These are phyloP conservation scores for Eucalyptus urophylla DNA, from an alignment of 345 rosid species.

Conservation along the genomic window DNA sequence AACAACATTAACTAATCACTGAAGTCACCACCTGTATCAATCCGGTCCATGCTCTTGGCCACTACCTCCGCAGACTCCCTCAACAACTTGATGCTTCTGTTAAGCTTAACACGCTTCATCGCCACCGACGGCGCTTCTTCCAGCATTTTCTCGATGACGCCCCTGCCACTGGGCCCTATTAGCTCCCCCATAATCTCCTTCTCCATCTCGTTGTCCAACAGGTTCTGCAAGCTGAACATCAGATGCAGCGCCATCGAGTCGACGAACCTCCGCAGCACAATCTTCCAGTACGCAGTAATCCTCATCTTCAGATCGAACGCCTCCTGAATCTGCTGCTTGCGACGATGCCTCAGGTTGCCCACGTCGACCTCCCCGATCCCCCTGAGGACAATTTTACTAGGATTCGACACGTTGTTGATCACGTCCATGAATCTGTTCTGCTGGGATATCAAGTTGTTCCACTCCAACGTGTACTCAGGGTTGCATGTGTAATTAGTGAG, in stretches of 20 bases:
- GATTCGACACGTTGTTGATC: background rate
- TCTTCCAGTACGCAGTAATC: slow-evolving; percentile 13
- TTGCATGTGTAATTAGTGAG: slow-evolving; percentile 10
- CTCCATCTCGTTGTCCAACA: slow-evolving; percentile 6
- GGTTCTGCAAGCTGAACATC: background rate
- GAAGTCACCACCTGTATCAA: background rate
- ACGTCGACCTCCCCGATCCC: background rate
- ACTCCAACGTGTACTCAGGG: background rate
- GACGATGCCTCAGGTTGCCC: background rate
- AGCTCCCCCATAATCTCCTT: background rate
- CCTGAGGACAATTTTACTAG: background rate
- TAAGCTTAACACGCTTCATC: slow-evolving; percentile 4
- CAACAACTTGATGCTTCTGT: slow-evolving; percentile 2
- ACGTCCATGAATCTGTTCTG: background rate
- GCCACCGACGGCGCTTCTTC: slow-evolving; percentile 13
- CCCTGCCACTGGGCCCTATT: background rate
- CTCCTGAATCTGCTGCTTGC: background rate
- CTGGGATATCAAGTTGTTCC: slow-evolving; percentile 1
- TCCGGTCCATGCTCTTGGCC: background rate
- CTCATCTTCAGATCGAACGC: slow-evolving; percentile 21
- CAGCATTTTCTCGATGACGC: slow-evolving; percentile 4
- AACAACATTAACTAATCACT: background rate
- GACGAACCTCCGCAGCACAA: slow-evolving; percentile 8
- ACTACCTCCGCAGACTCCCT: slow-evolving; percentile 6
- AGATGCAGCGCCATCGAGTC: slow-evolving; percentile 8